These are phyloP conservation scores for Lyophyllum semitale DNA, from an alignment of 768 basidiomycete species.

Conservation along the genomic window DNA sequence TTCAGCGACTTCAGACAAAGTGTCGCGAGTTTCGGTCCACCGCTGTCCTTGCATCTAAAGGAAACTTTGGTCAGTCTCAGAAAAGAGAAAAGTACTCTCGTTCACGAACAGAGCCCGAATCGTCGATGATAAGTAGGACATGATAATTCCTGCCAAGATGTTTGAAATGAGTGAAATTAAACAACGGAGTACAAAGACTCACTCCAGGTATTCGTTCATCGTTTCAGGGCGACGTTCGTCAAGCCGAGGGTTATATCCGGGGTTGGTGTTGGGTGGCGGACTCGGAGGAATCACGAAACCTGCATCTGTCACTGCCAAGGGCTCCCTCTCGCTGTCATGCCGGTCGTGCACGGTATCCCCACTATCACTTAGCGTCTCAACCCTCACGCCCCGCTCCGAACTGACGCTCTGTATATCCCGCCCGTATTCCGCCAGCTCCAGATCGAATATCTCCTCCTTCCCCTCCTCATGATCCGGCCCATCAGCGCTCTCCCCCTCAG, in stretches of 20 bases:
- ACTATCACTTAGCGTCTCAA: conserved; percentile 67
- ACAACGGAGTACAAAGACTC: background rate
- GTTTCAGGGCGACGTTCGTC: conserved; percentile 25
- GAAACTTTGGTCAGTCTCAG: background rate
- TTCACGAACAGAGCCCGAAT: conserved; percentile 30
- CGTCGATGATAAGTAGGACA: conserved; percentile 29
- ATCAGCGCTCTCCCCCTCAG: conserved; percentile 72
- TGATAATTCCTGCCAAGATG: conserved; percentile 26
- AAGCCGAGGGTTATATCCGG: conserved; percentile 26
- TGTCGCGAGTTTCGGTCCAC: conserved; percentile 28
- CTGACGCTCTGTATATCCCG: conserved; percentile 82
- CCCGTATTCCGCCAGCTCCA: conserved; percentile 88
- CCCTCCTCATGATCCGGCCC: conserved; percentile 43
- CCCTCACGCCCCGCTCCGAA: conserved; percentile 76
- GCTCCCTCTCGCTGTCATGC: conserved; percentile 22
- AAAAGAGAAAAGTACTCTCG: background rate
- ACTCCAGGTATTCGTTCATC: conserved; percentile 26
- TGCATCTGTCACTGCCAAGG: conserved; percentile 7
- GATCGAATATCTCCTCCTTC: conserved; percentile 53
- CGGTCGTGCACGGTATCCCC: conserved; percentile 51
- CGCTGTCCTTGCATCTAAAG: conserved; percentile 19
- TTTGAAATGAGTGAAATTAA: background rate
- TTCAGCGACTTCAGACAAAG: conserved; percentile 29
- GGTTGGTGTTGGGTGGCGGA: conserved; percentile 18
- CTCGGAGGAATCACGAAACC: conserved; percentile 19